Evolutionary conservation across 192 early-diverging fungal species (phyloP).

Genomic region (Mortierella hygrophila): DNA sequence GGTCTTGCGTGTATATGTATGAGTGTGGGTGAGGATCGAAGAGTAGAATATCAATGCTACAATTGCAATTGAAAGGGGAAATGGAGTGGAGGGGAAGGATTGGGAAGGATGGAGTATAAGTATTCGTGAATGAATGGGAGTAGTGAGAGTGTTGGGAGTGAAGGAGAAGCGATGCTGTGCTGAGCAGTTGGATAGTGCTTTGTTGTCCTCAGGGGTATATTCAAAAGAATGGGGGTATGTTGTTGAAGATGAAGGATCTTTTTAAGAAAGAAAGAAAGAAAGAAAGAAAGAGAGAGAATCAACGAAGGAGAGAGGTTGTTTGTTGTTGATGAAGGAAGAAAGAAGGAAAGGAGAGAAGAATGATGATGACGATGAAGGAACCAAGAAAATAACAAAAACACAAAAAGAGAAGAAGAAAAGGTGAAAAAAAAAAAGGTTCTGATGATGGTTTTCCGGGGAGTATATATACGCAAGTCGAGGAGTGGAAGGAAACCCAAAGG

Average conservation of each 20-base stretch:
- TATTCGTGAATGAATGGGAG: conserved; percentile 9
- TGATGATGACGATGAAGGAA: conserved; percentile 24
- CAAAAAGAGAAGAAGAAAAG: background rate
- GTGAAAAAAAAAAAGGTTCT: conserved; percentile 26
- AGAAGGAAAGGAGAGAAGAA: background rate
- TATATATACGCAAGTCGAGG: conserved; percentile 15
- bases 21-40: background rate
- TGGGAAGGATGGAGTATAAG: background rate
- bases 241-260: background rate
- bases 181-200: background rate
- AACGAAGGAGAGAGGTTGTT: background rate
- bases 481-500: too few relatives aligned
- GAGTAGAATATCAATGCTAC: conserved; percentile 5
- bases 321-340: background rate
- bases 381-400: background rate
- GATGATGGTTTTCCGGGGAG: conserved; percentile 2
- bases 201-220: background rate
- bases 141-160: background rate
- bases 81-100: background rate
- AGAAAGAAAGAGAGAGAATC: background rate
- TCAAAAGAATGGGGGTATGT: background rate
- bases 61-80: background rate
- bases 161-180: conserved; percentile 2
- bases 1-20: background rate
- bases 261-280: background rate